Conservation (phyloP, 2,329 filamentous ascomycete genomes). For the Calonectria fujianensis region DNA sequence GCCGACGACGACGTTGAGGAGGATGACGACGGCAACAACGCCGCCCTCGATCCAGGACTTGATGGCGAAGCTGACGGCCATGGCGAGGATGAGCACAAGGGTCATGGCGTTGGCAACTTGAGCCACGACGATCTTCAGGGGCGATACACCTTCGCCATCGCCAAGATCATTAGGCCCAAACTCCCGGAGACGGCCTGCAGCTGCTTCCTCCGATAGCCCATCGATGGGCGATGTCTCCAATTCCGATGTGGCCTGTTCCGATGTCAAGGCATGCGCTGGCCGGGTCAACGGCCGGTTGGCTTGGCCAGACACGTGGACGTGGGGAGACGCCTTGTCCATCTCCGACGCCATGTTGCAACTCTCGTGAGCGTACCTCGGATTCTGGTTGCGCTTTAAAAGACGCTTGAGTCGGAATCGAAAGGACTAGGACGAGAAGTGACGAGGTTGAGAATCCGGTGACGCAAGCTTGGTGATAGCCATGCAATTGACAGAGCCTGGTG, state of each 20-base stretch:
- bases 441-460: not conserved
- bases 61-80: constrained; percentile 75
- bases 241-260: constrained; percentile 69
- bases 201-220: constrained; percentile 72
- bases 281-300: constrained; percentile 66
- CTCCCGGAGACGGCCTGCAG: constrained; percentile 68
- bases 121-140: constrained; percentile 75
- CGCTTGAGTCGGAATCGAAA: too few relatives aligned
- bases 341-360: not conserved
- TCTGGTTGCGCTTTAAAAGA: too few relatives aligned
- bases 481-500: not conserved
- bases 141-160: constrained; percentile 67
- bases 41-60: constrained; percentile 77
- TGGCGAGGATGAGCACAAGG: constrained; percentile 71
- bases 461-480: not conserved
- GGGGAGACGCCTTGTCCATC: not conserved
- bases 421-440: too few relatives aligned
- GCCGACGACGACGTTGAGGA: constrained; percentile 74
- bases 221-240: constrained; percentile 71
- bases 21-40: constrained; percentile 75
- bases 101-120: constrained; percentile 84
- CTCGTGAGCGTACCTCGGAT: not conserved
- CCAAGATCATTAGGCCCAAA: constrained; percentile 77
- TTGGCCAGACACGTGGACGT: constrained; percentile 58
- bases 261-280: constrained; percentile 75